Conservation (phyloP, 1,284 basidiomycete species). For the Leccinum variabile region DNA sequence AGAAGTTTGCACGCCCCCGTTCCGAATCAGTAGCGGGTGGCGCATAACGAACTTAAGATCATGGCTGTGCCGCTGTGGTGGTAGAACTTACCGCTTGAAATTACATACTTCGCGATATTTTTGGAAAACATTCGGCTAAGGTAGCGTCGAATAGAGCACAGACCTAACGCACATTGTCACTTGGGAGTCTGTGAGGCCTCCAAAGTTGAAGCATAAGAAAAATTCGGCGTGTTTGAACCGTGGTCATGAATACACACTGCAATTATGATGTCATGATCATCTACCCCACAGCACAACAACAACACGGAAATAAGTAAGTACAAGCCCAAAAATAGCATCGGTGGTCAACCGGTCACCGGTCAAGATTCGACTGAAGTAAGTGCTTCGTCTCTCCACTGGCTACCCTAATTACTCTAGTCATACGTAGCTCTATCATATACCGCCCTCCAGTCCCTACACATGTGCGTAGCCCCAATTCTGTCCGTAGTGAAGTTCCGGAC, state of each 20-base stretch:
- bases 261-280: too few relatives aligned
- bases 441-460: slow-evolving; percentile 4
- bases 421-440: slow-evolving; percentile 11
- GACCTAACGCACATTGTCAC: too few relatives aligned
- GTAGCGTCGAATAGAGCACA: not conserved
- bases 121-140: not conserved
- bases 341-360: not conserved
- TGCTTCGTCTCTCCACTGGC: not conserved
- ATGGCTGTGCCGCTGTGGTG: too few relatives aligned
- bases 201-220: too few relatives aligned
- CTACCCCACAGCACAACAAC: not conserved
- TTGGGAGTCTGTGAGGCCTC: too few relatives aligned
- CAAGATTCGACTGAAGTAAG: not conserved
- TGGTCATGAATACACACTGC: too few relatives aligned
- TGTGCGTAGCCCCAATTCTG: not conserved
- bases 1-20: too few relatives aligned
- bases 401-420: slow-evolving; percentile 4
- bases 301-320: not conserved
- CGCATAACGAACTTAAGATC: too few relatives aligned
- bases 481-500: too few relatives aligned
- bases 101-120: not conserved
- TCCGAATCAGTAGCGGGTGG: too few relatives aligned
- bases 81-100: too few relatives aligned
- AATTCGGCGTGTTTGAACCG: too few relatives aligned
- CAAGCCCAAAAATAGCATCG: not conserved